Evolutionary conservation across 2,329 filamentous ascomycete species (phyloP), one percentile per base, ranked within the genome.

Genomic region (Cryphonectria parasitica): DNA sequence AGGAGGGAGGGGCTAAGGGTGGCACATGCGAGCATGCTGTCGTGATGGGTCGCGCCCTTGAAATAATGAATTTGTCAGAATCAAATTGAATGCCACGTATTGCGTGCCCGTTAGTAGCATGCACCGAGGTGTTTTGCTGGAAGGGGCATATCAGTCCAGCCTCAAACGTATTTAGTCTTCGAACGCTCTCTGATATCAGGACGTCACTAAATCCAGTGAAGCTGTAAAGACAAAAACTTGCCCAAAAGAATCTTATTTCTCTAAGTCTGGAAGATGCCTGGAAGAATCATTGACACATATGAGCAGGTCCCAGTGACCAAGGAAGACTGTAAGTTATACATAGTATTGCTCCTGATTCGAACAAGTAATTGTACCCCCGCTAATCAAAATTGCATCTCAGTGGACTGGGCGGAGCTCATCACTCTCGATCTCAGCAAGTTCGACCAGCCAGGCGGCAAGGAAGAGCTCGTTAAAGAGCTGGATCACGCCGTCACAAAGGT

Each of bases 371-470:
- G 34, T 58, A 58, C 28, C 25, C 25, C 43, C 67, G 58, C 65
- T 39, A 17, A 41, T 60, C 15, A 36, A 68, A 36, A 64, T 4
- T 4, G 31, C 31, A 22, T 13, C 5, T n/a, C 56, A 77, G 76
- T 77, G 61, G 75, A 76, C 31, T 77, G 76, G 75, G 75, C 76
- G 28, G 76, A 78, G n/a, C 74, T 78, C 45, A 63, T 71, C 19
- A 79, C 77, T 1, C 75, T 79, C 13, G 78, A 79, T 49, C 74
- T 79, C 13, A 73, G 74, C 68, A 74, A 76, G n/a, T 79, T 78
- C 58, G 77, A 79, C 28, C 65, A 76, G 62, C 78, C 78, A 5
- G 76, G 77, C 13, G 78, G 78, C 64, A 80, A 79, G 68, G 70
- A 77, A 58, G 74, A 77, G 69, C 73, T 80, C 6, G 78, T 78